A percentile compares a stretch with the other conserved stretches of the same genome.
These are phyloP conservation scores for Vigna angularis DNA, from an alignment of 306 rosid species.

Conservation along the genomic window DNA sequence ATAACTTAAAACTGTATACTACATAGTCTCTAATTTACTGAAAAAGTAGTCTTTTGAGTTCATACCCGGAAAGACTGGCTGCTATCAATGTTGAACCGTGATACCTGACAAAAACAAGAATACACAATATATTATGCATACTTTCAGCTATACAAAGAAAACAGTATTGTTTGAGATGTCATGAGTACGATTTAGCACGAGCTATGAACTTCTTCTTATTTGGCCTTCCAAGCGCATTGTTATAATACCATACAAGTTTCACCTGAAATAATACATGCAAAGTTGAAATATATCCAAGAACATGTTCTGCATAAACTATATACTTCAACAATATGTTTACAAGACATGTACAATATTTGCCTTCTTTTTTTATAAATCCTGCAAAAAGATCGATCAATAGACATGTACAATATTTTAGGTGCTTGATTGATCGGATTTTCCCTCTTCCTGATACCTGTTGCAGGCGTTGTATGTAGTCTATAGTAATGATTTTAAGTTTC, in stretches of 20 bases:
- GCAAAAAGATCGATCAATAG: background rate
- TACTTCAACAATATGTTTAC: slow-evolving; percentile 26
- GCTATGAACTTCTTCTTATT: slow-evolving; percentile 92
- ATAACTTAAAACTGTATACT: background rate
- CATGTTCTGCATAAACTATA: slow-evolving; percentile 5
- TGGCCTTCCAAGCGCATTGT: slow-evolving; percentile 95
- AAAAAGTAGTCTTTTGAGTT: slow-evolving; percentile 1
- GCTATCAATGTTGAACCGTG: slow-evolving; percentile 92
- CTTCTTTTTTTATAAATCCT: slow-evolving; percentile 22
- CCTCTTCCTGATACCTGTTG: background rate
- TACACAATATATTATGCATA: slow-evolving; percentile 34
- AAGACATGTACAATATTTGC: background rate
- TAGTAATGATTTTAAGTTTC: slow-evolving; percentile 16
- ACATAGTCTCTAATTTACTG: slow-evolving; percentile 7
- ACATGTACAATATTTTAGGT: background rate
- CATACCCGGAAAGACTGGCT: slow-evolving; percentile 97
- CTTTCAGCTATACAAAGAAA: slow-evolving; percentile 42
- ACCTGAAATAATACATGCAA: slow-evolving; percentile 66
- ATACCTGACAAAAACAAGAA: slow-evolving; percentile 63
- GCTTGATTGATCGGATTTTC: slow-evolving; percentile 7
- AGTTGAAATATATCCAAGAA: slow-evolving; percentile 5
- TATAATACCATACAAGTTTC: slow-evolving; percentile 96
- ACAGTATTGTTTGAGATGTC: slow-evolving; percentile 42
- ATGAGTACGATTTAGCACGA: slow-evolving; percentile 77
- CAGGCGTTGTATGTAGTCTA: background rate